Conservation (phyloP, 1,284 basidiomycete genomes). For the Cutaneotrichosporon cavernicola region DNA sequence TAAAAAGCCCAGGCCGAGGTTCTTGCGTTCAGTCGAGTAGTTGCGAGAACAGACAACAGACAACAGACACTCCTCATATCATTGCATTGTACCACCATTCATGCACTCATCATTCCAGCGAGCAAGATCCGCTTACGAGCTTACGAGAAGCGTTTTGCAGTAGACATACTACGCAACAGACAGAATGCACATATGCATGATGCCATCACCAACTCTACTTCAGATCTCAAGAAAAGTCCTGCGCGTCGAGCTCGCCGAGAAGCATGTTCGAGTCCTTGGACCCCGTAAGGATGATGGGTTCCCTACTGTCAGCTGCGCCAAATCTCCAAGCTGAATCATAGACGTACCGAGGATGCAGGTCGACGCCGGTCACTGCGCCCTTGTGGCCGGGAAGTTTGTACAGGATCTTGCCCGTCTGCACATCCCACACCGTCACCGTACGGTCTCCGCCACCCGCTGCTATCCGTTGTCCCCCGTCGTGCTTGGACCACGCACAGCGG, state of each 20-base stretch:
- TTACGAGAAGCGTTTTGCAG: no score
- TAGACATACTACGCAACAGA: not conserved
- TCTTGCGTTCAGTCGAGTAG: not conserved
- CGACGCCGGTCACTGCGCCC: constrained; percentile 84
- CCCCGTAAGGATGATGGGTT: constrained; percentile 83
- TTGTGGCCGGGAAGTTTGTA: constrained; percentile 95
- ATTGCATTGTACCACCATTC: not conserved
- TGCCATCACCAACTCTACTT: constrained; percentile 1
- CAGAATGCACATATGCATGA: not conserved
- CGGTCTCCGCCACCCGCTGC: constrained; percentile 57
- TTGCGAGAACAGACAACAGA: no score
- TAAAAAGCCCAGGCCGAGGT: not conserved
- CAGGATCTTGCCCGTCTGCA: constrained; percentile 74
- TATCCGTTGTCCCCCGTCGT: constrained; percentile 52
- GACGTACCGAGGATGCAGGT: constrained; percentile 64
- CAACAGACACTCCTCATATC: not conserved
- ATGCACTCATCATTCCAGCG: not conserved
- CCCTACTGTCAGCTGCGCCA: constrained; percentile 55
- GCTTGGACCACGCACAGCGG: constrained; percentile 66
- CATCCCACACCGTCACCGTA: constrained; percentile 85
- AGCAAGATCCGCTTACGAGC: no score
- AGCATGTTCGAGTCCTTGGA: constrained; percentile 88
- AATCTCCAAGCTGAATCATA: not conserved
- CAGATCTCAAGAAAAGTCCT: constrained; percentile 40
- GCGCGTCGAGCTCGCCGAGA: constrained; percentile 75